Base-by-base conservation (phyloP, 176 grass and related monocot species). In the Zoysia japonica region DNA sequence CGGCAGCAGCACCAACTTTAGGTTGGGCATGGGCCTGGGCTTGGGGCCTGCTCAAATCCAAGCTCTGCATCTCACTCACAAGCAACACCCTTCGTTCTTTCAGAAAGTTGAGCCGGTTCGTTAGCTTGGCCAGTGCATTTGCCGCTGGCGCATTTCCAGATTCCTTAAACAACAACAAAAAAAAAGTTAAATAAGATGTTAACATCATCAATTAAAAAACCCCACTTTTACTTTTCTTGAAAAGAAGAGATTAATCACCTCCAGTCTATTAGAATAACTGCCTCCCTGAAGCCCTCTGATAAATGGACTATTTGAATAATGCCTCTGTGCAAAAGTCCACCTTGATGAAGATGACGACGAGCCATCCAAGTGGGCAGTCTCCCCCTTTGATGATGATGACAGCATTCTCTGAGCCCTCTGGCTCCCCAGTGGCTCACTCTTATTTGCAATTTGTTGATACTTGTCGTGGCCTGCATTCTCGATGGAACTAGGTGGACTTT, bases 51-150 rank as follows among this genome's bases (percentile, higher is more conserved):
- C 50, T 62, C 83, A 89, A 47, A 82, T 89, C 87, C 65, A 89
- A 77, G 78, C 60, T 78, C 60, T 89, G 87, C 83, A 89, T 89
- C 73, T 99, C 92, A 68, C 76, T 94, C 44, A 83, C 88, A 72
- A 94, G 83, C 54, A 91, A 77, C 0, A 86, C 96, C 54, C 88
- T 89, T 47, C 96, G 83, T 81, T 99, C 96, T 83, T 99, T 99
- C 71, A 99, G 76, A 75, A 99, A 91, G 82, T 91, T 91, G 40
- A 99, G 92, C 54, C 92, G 88, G 71, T 73, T 89, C 37, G 96
- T 96, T 65, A 99, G 65, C 86, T 95, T 99, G 45, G 65, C 79
- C 53, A 93, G 80, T 35, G 92, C 92, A 49, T 80, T 68, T 65
- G 80, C 76, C 19, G 81, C 78, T 54, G 85, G 82, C 19, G 36